Evolutionary conservation across 164 flowering plant species (phyloP).

Genomic region (Santalum album): DNA sequence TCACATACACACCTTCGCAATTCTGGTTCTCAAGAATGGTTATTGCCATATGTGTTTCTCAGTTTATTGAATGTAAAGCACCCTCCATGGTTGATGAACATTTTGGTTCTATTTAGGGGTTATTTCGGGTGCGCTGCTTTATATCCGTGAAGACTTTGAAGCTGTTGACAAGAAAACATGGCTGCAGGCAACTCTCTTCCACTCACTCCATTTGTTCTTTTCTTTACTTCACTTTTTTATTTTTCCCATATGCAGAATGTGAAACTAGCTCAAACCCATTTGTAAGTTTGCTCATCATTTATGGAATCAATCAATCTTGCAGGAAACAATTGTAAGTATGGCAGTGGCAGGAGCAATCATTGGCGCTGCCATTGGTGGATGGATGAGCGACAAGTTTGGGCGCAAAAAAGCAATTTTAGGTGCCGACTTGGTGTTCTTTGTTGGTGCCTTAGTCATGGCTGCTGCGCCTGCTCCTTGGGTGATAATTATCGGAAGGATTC

Average conservation of each 20-base stretch:
- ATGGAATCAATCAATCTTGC: not conserved
- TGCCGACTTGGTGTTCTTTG: constrained; percentile 68
- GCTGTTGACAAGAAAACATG: constrained; percentile 51
- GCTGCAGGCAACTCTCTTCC: constrained; percentile 53
- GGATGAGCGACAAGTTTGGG: constrained; percentile 61
- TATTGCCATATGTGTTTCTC: no score
- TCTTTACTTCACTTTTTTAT: no score
- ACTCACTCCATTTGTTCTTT: no score
- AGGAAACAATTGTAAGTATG: constrained; percentile 92
- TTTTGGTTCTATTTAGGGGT: constrained; percentile 43
- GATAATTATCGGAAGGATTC: constrained; percentile 59
- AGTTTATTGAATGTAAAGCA: no score
- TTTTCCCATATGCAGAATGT: no score
- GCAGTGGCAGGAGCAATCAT: constrained; percentile 93
- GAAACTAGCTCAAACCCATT: no score
- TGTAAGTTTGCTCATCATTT: no score
- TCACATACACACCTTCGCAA: no score
- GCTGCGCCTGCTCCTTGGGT: constrained; percentile 47
- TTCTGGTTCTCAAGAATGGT: no score
- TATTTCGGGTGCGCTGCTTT: constrained; percentile 87
- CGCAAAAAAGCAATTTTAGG: constrained; percentile 45
- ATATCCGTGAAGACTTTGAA: constrained; percentile 72
- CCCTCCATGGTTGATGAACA: not conserved
- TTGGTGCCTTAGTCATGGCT: constrained; percentile 83
- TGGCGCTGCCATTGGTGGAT: constrained; percentile 92